These are phyloP conservation scores for Moricandia arvensis DNA, from an alignment of 345 rosid species.

Conservation along the genomic window DNA sequence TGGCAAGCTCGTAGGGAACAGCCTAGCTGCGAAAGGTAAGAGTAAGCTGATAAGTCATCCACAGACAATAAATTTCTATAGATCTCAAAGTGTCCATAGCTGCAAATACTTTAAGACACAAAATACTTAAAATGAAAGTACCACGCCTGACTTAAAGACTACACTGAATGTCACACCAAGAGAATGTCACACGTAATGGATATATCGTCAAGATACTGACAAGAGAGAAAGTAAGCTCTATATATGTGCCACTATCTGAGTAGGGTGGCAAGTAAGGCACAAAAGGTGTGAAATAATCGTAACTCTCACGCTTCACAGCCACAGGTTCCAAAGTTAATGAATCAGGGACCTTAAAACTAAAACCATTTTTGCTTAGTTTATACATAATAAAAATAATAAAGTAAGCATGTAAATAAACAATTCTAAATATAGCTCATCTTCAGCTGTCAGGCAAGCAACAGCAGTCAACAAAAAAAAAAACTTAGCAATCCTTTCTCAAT, in stretches of 20 bases:
- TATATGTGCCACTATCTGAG: not conserved
- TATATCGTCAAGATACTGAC: not conserved
- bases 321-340: slow-evolving; percentile 20
- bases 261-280: slow-evolving; percentile 11
- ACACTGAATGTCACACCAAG: not conserved
- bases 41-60: slow-evolving; percentile 25
- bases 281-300: slow-evolving; percentile 15
- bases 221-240: slow-evolving; percentile 3
- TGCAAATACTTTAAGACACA: not conserved
- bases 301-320: slow-evolving; percentile 26
- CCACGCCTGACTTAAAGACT: not conserved
- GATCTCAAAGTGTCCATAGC: not conserved
- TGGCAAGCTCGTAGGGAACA: slow-evolving; percentile 44
- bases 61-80: not conserved
- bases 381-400: slow-evolving; percentile 15
- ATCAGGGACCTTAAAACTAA: not conserved
- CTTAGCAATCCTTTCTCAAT: slow-evolving; percentile 8
- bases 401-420: slow-evolving; percentile 25
- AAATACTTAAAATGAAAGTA: not conserved
- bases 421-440: slow-evolving; percentile 36
- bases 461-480: not conserved
- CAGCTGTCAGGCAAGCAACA: slow-evolving; percentile 29
- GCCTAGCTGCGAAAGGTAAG: slow-evolving; percentile 50
- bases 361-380: slow-evolving; percentile 28
- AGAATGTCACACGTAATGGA: not conserved